A percentile compares a stretch with the other conserved stretches of the same genome.
Evolutionary conservation across 306 rosid species (phyloP).

Genomic region (Astragalus membranaceus): DNA sequence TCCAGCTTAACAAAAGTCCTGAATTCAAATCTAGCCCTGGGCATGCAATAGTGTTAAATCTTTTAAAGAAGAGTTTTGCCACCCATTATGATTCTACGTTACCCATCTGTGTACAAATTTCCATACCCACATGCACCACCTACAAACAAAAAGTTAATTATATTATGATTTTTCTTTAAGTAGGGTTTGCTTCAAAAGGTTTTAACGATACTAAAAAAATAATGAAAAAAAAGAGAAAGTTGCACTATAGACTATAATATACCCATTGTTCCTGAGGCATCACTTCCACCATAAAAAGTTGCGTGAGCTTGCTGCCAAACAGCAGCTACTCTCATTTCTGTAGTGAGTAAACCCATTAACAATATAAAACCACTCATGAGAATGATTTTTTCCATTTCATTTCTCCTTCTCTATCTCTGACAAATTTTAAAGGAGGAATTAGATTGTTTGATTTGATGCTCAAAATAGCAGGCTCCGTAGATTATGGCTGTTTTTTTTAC

Average conservation of each 20-base stretch:
- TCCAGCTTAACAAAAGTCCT: too few relatives aligned
- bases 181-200: too few relatives aligned
- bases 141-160: neutral
- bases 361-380: slow-evolving; percentile 4
- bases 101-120: slow-evolving; percentile 46
- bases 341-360: slow-evolving; percentile 23
- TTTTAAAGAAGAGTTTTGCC: too few relatives aligned
- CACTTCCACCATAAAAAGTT: slow-evolving; percentile 68
- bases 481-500: too few relatives aligned
- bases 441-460: slow-evolving; percentile 6
- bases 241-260: slow-evolving; percentile 16
- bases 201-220: neutral
- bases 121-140: slow-evolving; percentile 86
- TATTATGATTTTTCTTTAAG: too few relatives aligned
- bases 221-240: neutral
- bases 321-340: slow-evolving; percentile 27
- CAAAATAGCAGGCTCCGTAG: neutral
- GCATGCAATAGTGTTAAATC: too few relatives aligned
- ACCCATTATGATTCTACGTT: too few relatives aligned
- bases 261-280: slow-evolving; percentile 64
- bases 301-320: slow-evolving; percentile 49
- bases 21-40: too few relatives aligned
- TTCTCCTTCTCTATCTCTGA: neutral
- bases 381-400: slow-evolving; percentile 25
- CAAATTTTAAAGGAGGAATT: neutral